Percentiles rank a stretch among this genome's conserved stretches.
Evolutionary conservation across 73 alveolate genomes (phyloP).

Genomic region (Symbiodinium natans): DNA sequence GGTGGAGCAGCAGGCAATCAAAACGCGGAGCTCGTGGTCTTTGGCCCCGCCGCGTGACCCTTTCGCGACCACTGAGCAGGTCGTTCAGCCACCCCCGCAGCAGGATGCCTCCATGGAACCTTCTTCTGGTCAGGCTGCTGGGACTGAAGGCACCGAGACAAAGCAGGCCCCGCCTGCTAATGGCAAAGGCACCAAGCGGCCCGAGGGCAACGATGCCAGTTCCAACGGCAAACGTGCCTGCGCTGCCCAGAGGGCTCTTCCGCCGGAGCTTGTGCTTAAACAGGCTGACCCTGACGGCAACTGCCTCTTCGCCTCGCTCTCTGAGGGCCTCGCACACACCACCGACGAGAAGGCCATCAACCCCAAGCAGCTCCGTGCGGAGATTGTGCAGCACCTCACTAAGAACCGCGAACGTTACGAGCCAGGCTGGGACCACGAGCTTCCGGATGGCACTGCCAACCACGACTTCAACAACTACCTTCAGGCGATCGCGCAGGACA

Average conservation of each 20-base stretch:
- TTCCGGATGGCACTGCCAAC: not conserved
- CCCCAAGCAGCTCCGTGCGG: not conserved
- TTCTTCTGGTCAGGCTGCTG: no score
- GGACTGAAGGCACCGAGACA: not conserved
- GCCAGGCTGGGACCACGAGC: not conserved
- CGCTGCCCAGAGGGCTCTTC: not conserved
- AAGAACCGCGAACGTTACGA: not conserved
- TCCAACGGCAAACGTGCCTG: not conserved
- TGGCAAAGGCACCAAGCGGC: not conserved
- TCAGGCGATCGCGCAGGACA: not conserved
- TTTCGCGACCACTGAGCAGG: not conserved
- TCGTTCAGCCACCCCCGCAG: not conserved
- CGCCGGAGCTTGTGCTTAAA: not conserved
- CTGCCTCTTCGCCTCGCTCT: not conserved
- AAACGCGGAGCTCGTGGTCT: not conserved
- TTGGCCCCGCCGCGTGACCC: not conserved
- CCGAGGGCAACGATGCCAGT: not conserved
- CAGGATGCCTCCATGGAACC: no score
- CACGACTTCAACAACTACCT: not conserved
- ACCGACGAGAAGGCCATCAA: not conserved
- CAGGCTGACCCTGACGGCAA: not conserved
- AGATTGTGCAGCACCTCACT: not conserved
- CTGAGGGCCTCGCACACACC: not conserved
- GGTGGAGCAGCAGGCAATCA: not conserved
- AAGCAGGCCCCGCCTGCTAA: not conserved